Percentiles rank a stretch among this genome's conserved stretches.
These are phyloP conservation scores for Pyrenopolyporus hunteri DNA, from an alignment of 495 filamentous ascomycete species.

Conservation along the genomic window DNA sequence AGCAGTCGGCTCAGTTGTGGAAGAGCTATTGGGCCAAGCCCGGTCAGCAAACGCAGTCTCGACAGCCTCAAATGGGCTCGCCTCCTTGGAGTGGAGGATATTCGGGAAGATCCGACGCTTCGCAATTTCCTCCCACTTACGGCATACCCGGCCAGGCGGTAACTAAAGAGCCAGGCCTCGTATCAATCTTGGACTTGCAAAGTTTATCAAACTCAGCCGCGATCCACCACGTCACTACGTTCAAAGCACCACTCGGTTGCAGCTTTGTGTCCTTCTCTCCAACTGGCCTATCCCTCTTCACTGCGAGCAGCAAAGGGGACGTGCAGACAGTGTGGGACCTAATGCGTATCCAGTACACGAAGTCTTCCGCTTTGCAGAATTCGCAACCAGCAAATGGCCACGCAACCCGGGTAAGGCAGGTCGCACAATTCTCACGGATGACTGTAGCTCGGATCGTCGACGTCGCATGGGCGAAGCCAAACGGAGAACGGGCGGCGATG, in stretches of 20 bases:
- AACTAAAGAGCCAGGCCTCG: constrained; percentile 72
- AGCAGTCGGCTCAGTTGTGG: constrained; percentile 84
- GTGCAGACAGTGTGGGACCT: constrained; percentile 92
- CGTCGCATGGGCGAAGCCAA: constrained; percentile 83
- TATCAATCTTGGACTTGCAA: constrained; percentile 85
- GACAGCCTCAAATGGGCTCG: constrained; percentile 49
- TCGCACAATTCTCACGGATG: constrained; percentile 86
- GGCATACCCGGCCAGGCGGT: constrained; percentile 55
- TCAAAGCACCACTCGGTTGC: constrained; percentile 81
- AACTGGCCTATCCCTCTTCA: constrained; percentile 81
- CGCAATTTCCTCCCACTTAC: constrained; percentile 81
- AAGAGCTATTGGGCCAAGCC: constrained; percentile 84
- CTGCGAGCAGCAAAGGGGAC: constrained; percentile 90
- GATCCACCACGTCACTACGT: constrained; percentile 74
- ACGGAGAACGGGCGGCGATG: constrained; percentile 80
- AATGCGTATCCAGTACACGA: constrained; percentile 70
- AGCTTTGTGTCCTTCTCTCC: constrained; percentile 92
- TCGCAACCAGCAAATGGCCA: constrained; percentile 40
- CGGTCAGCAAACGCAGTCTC: constrained; percentile 45
- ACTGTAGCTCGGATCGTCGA: constrained; percentile 90
- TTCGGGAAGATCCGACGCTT: constrained; percentile 43
- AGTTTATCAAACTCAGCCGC: constrained; percentile 55
- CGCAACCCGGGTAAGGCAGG: constrained; percentile 69
- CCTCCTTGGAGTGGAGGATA: constrained; percentile 49
- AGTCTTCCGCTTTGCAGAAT: constrained; percentile 57